These are phyloP conservation scores for Fusarium caatingaense DNA, from an alignment of 2,329 filamentous ascomycete genomes.

Conservation along the genomic window DNA sequence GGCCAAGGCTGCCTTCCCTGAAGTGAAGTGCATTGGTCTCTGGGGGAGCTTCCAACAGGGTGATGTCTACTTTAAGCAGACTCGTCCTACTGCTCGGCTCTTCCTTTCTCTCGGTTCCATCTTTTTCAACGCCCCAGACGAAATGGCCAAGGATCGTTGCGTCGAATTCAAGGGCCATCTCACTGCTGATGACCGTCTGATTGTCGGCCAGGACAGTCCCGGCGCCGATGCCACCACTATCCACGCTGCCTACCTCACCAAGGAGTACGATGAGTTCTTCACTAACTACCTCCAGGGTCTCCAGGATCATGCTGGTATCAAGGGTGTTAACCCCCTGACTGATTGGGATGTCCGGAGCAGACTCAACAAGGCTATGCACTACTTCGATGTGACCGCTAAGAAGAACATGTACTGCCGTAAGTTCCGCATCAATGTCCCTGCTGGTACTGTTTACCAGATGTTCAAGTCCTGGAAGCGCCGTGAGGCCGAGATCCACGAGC, in stretches of 20 bases:
- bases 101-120: conserved; percentile 41
- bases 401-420: conserved; percentile 26
- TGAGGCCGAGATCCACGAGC: conserved; percentile 20
- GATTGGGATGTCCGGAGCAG: conserved; percentile 24
- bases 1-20: conserved; percentile 34
- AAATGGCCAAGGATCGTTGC: conserved; percentile 34
- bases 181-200: conserved; percentile 19
- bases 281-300: conserved; percentile 28
- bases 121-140: conserved; percentile 43
- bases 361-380: conserved; percentile 34
- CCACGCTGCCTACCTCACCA: conserved; percentile 28
- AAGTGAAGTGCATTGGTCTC: conserved; percentile 29
- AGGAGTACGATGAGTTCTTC: conserved; percentile 35
- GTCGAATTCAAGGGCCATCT: conserved; percentile 33
- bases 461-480: conserved; percentile 45
- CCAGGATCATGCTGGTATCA: conserved; percentile 30
- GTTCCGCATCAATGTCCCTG: neutral
- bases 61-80: conserved; percentile 31
- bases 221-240: neutral
- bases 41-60: conserved; percentile 42
- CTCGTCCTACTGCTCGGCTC: conserved; percentile 7
- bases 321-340: neutral
- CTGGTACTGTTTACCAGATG: conserved; percentile 32
- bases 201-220: conserved; percentile 38
- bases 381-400: conserved; percentile 30